These are phyloP conservation scores for Sordaria brevicollis DNA, from an alignment of 495 filamentous ascomycete species.

Conservation along the genomic window DNA sequence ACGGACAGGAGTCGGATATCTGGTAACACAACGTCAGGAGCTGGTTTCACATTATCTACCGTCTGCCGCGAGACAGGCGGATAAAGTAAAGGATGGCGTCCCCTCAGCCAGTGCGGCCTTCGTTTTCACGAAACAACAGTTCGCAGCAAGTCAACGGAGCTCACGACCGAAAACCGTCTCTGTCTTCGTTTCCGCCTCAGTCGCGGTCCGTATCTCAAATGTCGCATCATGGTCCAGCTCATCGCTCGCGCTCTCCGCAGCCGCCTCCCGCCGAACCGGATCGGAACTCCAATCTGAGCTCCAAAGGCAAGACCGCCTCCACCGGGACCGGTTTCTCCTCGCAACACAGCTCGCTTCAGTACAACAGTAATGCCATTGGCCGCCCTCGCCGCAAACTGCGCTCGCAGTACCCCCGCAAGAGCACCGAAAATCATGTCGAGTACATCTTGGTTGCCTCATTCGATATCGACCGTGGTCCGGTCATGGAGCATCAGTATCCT, in stretches of 20 bases:
- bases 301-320: constrained; percentile 46
- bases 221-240: constrained; percentile 26
- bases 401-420: constrained; percentile 78
- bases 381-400: constrained; percentile 45
- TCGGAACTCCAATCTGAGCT: constrained; percentile 42
- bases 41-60: background rate
- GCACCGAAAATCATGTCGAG: constrained; percentile 85
- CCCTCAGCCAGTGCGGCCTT: constrained; percentile 1
- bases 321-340: constrained; percentile 38
- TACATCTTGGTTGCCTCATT: constrained; percentile 99
- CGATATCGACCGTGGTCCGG: constrained; percentile 87
- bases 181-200: constrained; percentile 51
- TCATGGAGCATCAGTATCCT: constrained; percentile 98
- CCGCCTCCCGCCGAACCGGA: constrained; percentile 34
- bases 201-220: constrained; percentile 43
- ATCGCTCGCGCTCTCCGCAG: constrained; percentile 43
- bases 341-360: constrained; percentile 42
- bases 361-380: constrained; percentile 23
- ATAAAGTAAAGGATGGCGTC: background rate
- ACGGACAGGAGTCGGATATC: background rate
- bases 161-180: constrained; percentile 37
- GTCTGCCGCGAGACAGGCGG: background rate
- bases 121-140: constrained; percentile 8
- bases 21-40: background rate
- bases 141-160: background rate